These are phyloP conservation scores for Chlorella sp. DNA, from an alignment of 139 green algal genomes.

Conservation along the genomic window DNA sequence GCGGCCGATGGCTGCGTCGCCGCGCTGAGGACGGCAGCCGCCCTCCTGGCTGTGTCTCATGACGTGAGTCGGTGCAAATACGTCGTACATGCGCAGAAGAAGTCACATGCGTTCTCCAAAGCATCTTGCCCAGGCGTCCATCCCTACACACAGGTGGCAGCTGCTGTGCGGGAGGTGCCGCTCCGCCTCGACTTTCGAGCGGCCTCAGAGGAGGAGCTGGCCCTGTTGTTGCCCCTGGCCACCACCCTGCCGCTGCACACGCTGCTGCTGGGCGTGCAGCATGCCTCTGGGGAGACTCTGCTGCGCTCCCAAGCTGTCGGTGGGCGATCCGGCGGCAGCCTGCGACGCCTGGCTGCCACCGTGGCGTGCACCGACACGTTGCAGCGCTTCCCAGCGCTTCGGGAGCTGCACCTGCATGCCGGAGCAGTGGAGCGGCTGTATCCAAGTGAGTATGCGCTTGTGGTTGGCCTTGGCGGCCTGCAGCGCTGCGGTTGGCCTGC, in stretches of 20 bases:
- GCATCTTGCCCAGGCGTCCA: background rate
- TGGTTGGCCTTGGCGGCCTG: too few species aligned
- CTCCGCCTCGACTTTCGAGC: background rate
- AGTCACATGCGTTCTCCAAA: background rate
- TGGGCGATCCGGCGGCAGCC: background rate
- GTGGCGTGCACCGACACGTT: slow-evolving; percentile 18
- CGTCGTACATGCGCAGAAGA: too few species aligned
- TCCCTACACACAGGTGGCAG: background rate
- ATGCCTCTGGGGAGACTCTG: background rate
- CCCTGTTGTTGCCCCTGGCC: background rate
- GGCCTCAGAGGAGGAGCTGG: background rate
- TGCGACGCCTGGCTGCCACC: slow-evolving; percentile 1
- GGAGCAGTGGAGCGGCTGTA: slow-evolving; percentile 1
- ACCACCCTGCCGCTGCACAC: background rate
- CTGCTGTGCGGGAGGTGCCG: background rate
- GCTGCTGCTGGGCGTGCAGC: background rate
- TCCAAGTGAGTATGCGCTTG: background rate
- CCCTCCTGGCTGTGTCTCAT: background rate
- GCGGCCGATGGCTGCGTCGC: background rate
- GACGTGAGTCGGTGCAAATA: background rate
- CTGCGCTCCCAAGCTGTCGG: background rate
- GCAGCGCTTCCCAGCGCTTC: background rate
- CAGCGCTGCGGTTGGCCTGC: too few species aligned
- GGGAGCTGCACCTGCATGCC: slow-evolving; percentile 14
- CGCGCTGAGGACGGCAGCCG: background rate